phyloP scores from a whole-genome alignment of 2,329 filamentous ascomycete species.

The Botryotinia globosa region DNA sequence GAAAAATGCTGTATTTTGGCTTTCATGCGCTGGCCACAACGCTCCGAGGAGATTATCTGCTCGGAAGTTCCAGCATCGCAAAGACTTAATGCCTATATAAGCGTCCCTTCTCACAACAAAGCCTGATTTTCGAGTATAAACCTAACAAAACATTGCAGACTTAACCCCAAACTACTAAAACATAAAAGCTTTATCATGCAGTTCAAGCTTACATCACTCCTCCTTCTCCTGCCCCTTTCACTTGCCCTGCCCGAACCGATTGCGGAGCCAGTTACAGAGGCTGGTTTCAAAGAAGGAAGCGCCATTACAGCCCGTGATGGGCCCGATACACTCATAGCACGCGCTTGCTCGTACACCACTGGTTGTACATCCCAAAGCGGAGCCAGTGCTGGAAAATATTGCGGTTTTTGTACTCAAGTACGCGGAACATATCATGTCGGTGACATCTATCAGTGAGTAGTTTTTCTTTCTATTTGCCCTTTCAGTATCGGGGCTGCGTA shows the following conservation, averaged over 20 bases:
- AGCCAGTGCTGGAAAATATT: slow-evolving; percentile 18
- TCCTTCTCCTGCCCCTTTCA: slow-evolving; percentile 3
- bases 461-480: neutral
- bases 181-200: neutral
- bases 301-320: slow-evolving; percentile 1
- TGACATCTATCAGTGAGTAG: slow-evolving; percentile 20
- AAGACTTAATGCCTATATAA: neutral
- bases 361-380: slow-evolving; percentile 12
- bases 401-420: slow-evolving; percentile 21
- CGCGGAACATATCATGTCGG: slow-evolving; percentile 9
- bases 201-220: slow-evolving; percentile 1
- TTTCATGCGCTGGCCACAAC: neutral
- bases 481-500: neutral
- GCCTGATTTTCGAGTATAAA: neutral
- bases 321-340: slow-evolving; percentile 7
- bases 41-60: neutral
- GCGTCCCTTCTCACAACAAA: neutral
- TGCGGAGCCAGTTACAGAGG: neutral
- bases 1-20: neutral
- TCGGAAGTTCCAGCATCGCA: neutral
- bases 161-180: neutral
- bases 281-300: slow-evolving; percentile 7
- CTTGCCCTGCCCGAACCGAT: slow-evolving; percentile 1
- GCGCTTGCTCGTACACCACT: slow-evolving; percentile 13
- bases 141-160: neutral